Conservation (phyloP, 306 rosid species). For the Phaseolus lunatus region DNA sequence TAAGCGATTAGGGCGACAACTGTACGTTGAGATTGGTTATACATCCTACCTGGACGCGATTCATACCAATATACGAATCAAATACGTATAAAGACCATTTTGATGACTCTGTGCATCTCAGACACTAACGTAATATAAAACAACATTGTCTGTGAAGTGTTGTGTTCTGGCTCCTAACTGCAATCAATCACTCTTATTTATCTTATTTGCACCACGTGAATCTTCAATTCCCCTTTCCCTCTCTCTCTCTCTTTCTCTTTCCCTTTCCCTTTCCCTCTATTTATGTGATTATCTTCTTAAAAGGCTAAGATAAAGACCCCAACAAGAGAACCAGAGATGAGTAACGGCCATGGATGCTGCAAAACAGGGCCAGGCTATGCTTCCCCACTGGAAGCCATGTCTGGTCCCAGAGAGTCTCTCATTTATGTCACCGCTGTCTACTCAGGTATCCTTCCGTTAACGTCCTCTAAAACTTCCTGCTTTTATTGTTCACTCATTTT, state of each 20-base stretch:
- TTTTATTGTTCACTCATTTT: neutral
- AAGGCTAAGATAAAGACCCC: neutral
- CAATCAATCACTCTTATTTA: neutral
- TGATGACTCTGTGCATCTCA: neutral
- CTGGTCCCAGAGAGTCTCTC: constrained; percentile 83
- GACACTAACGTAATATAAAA: too few relatives aligned
- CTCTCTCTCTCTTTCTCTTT: too few relatives aligned
- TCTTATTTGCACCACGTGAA: constrained; percentile 19
- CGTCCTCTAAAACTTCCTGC: too few relatives aligned
- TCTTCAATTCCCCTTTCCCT: neutral
- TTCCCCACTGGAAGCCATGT: constrained; percentile 78
- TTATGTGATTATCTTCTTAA: neutral
- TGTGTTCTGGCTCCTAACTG: neutral
- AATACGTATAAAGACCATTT: neutral
- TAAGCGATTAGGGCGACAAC: too few relatives aligned
- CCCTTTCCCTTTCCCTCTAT: too few relatives aligned
- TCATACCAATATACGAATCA: too few relatives aligned
- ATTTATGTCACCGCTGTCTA: constrained; percentile 82
- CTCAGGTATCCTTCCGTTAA: constrained; percentile 52
- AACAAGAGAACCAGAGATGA: too few relatives aligned
- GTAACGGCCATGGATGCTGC: constrained; percentile 55
- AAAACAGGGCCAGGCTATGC: constrained; percentile 85
- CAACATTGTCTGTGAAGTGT: neutral
- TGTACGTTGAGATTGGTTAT: neutral
- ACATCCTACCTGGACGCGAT: constrained; percentile 26